These are phyloP conservation scores for Trametes sp. DNA, from an alignment of 1,284 basidiomycete genomes.

Conservation along the genomic window DNA sequence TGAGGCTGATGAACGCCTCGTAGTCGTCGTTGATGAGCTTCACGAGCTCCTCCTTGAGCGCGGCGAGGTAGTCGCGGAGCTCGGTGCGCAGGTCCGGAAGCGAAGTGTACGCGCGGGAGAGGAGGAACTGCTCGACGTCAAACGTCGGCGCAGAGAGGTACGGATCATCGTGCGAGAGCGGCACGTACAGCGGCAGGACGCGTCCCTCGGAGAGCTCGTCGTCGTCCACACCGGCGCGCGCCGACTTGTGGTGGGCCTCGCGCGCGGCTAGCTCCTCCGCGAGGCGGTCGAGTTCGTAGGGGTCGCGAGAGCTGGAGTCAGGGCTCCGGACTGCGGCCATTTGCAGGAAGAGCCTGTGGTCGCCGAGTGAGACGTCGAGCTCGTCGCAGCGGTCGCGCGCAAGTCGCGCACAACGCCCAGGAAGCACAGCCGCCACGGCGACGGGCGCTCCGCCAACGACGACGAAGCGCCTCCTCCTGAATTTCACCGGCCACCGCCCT, in stretches of 20 bases:
- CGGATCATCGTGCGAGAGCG: constrained; percentile 82
- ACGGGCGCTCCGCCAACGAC: neutral
- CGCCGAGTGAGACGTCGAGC: neutral
- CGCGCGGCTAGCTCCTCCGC: constrained; percentile 74
- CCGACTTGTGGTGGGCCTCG: constrained; percentile 47
- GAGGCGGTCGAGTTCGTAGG: constrained; percentile 71
- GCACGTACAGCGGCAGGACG: constrained; percentile 77
- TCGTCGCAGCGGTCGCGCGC: neutral
- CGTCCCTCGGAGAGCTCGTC: constrained; percentile 39
- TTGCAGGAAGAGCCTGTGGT: neutral
- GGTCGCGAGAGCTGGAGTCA: constrained; percentile 48
- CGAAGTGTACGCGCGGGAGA: constrained; percentile 87
- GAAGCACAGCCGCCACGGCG: neutral
- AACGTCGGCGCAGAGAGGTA: constrained; percentile 76
- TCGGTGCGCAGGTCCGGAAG: constrained; percentile 89
- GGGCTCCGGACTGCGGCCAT: constrained; percentile 30
- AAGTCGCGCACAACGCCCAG: too few relatives aligned
- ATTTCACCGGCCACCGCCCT: neutral
- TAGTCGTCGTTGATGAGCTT: constrained; percentile 98
- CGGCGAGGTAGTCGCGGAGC: constrained; percentile 84
- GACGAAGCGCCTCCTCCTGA: neutral
- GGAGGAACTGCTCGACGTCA: constrained; percentile 87
- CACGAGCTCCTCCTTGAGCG: constrained; percentile 91
- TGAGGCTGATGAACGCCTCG: constrained; percentile 95
- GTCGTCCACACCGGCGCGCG: constrained; percentile 18